These are phyloP conservation scores for Ehretia macrophylla DNA, from an alignment of 257 asterid genomes.

Conservation along the genomic window DNA sequence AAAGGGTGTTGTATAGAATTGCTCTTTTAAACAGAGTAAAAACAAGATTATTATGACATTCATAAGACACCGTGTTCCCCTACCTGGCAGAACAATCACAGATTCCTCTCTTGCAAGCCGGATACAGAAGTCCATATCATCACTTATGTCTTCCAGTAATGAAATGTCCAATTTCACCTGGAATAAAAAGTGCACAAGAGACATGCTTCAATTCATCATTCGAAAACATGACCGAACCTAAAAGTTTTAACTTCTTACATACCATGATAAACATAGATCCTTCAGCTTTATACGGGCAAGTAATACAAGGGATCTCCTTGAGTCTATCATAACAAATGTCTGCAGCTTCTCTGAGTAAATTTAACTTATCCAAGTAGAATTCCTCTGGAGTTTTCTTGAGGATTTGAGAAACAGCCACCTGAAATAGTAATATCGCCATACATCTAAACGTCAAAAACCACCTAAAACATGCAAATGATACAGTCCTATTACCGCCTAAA, in stretches of 20 bases:
- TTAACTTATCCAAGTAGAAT: slow-evolving; percentile 38
- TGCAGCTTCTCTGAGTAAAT: slow-evolving; percentile 53
- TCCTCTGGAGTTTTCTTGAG: slow-evolving; percentile 41
- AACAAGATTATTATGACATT: too few relatives aligned
- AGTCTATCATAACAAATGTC: slow-evolving; percentile 35
- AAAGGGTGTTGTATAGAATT: too few relatives aligned
- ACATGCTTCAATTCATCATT: slow-evolving; percentile 4
- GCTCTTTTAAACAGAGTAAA: too few relatives aligned
- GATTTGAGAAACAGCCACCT: slow-evolving; percentile 68
- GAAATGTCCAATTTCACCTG: slow-evolving; percentile 48
- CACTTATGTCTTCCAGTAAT: slow-evolving; percentile 37
- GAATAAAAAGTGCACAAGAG: slow-evolving; percentile 1
- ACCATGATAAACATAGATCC: slow-evolving; percentile 78
- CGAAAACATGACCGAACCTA: not conserved
- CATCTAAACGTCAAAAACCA: too few relatives aligned
- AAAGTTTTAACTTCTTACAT: slow-evolving; percentile 10
- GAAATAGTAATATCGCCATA: not conserved
- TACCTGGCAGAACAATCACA: slow-evolving; percentile 60
- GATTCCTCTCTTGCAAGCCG: slow-evolving; percentile 69
- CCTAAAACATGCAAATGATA: too few relatives aligned
- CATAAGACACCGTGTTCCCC: not conserved
- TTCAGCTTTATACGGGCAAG: slow-evolving; percentile 55
- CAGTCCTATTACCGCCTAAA: too few relatives aligned
- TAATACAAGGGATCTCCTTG: slow-evolving; percentile 42
- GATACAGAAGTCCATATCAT: slow-evolving; percentile 55